phyloP scores from a whole-genome alignment of 1,284 basidiomycete species.

The Agroathelia rolfsii region DNA sequence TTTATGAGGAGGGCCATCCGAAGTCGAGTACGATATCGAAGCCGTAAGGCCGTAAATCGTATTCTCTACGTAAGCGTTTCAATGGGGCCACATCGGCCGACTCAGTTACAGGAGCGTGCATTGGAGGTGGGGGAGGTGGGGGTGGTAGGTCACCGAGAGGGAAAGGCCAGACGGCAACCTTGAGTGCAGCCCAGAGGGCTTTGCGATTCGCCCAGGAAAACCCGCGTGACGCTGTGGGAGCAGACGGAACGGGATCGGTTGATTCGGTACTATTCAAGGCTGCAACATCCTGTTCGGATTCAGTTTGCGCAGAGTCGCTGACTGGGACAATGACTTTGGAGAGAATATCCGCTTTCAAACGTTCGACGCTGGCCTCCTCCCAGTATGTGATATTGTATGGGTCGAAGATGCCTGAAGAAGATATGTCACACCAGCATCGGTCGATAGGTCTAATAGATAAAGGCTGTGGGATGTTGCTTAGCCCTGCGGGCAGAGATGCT shows the following conservation, averaged over 20 bases:
- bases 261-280: no score
- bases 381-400: constrained; percentile 65
- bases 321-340: no score
- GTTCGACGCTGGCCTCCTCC: constrained; percentile 53
- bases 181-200: no score
- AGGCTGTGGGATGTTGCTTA: constrained; percentile 27
- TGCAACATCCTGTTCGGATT: no score
- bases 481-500: constrained; percentile 24
- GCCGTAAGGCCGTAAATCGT: constrained; percentile 64
- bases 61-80: constrained; percentile 49
- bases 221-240: no score
- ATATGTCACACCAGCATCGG: constrained; percentile 75
- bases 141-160: constrained; percentile 3
- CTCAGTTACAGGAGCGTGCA: constrained; percentile 6
- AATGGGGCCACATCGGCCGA: constrained; percentile 24
- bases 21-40: constrained; percentile 63
- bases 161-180: no score
- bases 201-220: no score
- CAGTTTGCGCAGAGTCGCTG: no score
- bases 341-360: constrained; percentile 36
- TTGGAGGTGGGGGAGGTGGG: constrained; percentile 5
- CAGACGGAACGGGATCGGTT: no score
- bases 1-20: no score
- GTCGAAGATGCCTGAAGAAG: constrained; percentile 49
- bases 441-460: constrained; percentile 52